phyloP scores from a whole-genome alignment of 306 rosid species.

The Cicer chorassanicum region DNA sequence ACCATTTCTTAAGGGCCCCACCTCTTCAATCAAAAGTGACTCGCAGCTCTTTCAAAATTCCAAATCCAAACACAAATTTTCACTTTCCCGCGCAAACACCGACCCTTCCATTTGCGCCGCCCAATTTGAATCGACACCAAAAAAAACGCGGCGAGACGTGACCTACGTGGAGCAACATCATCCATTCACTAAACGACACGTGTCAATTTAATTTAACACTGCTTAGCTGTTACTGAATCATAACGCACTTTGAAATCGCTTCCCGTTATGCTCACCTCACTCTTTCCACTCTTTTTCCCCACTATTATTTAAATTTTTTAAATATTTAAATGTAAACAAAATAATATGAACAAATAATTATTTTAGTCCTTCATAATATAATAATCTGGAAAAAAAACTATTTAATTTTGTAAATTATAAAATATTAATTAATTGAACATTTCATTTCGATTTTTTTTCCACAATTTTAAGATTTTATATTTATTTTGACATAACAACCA shows the following conservation, averaged over 20 bases:
- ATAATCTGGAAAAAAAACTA: no score
- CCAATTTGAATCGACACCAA: constrained; percentile 42
- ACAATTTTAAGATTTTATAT: no score
- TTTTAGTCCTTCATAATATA: no score
- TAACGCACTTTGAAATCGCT: constrained; percentile 30
- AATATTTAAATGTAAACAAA: no score
- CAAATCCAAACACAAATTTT: constrained; percentile 14
- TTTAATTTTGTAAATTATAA: no score
- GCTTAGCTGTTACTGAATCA: constrained; percentile 46
- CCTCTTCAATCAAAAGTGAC: constrained; percentile 21
- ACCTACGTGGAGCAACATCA: background rate
- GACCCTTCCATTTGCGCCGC: constrained; percentile 50
- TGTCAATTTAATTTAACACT: background rate
- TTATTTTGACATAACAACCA: no score
- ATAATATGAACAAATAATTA: no score
- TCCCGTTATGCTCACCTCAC: constrained; percentile 23
- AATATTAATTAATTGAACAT: no score
- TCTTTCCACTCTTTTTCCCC: background rate
- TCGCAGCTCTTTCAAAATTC: constrained; percentile 20
- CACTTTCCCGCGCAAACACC: constrained; percentile 67
- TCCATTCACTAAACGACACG: constrained; percentile 33
- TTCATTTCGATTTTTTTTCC: no score
- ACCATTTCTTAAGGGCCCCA: background rate
- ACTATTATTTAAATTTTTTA: constrained; percentile 37
- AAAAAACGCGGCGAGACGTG: constrained; percentile 46